Conservation (phyloP, 495 filamentous ascomycete species). For the Bombardia bombarda region DNA sequence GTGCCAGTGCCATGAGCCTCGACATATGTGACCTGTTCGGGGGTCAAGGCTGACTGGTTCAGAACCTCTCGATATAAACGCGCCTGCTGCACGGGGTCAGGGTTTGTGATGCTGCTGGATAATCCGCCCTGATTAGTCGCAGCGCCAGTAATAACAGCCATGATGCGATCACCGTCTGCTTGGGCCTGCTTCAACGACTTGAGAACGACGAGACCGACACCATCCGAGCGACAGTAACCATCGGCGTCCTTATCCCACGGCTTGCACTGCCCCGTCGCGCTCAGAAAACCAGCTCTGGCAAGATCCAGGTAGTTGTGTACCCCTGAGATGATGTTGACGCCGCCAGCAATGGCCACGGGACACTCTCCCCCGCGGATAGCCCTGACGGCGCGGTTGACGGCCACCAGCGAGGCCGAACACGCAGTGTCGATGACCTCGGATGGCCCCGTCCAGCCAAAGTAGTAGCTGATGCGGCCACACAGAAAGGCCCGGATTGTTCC, state of each 20-base stretch:
- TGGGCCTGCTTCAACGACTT: slow-evolving; percentile 46
- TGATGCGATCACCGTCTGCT: slow-evolving; percentile 41
- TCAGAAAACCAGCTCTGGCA: slow-evolving; percentile 30
- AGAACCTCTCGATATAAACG: slow-evolving; percentile 40
- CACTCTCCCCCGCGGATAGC: slow-evolving; percentile 36
- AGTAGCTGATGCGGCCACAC: slow-evolving; percentile 41
- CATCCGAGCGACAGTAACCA: slow-evolving; percentile 59
- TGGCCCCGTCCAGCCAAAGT: slow-evolving; percentile 35
- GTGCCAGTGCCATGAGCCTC: slow-evolving; percentile 32
- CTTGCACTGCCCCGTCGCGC: slow-evolving; percentile 35
- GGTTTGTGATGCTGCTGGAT: slow-evolving; percentile 42
- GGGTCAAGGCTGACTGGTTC: slow-evolving; percentile 30
- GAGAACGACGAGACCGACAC: slow-evolving; percentile 40
- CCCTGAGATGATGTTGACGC: slow-evolving; percentile 33
- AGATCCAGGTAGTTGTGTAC: slow-evolving; percentile 41
- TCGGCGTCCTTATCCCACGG: slow-evolving; percentile 52
- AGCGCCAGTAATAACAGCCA: slow-evolving; percentile 47
- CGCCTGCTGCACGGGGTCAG: slow-evolving; percentile 40
- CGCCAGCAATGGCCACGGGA: slow-evolving; percentile 29
- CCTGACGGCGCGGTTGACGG: slow-evolving; percentile 43
- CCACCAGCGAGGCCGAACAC: slow-evolving; percentile 44
- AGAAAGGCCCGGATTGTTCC: slow-evolving; percentile 21
- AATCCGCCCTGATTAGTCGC: slow-evolving; percentile 47
- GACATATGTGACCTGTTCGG: slow-evolving; percentile 33
- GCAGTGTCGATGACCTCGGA: slow-evolving; percentile 41